phyloP scores from a whole-genome alignment of 345 rosid genomes.

The Pistacia integerrima region DNA sequence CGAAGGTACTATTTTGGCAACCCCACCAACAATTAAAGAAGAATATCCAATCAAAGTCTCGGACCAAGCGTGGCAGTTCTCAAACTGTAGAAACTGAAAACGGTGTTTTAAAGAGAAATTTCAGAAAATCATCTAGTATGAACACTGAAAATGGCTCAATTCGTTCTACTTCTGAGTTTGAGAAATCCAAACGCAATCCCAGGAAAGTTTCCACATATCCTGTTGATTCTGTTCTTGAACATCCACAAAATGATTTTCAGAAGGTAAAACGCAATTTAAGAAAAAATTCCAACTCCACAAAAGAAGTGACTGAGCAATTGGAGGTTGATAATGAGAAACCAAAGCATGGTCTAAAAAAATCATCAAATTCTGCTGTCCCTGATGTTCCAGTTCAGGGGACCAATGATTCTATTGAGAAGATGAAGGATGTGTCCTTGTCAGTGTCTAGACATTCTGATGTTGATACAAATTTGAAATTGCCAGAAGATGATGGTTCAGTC shows the following conservation, averaged over 20 bases:
- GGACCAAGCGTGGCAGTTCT: conserved; percentile 36
- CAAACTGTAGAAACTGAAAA: conserved; percentile 38
- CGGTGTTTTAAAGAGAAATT: conserved; percentile 46
- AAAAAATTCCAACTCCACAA: conserved; percentile 45
- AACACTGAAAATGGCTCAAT: conserved; percentile 40
- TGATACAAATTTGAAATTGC: conserved; percentile 25
- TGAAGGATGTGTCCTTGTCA: conserved; percentile 26
- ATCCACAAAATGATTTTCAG: conserved; percentile 46
- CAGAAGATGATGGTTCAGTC: conserved; percentile 25
- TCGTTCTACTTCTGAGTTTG: conserved; percentile 38
- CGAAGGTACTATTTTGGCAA: conserved; percentile 56
- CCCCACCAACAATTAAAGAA: conserved; percentile 42
- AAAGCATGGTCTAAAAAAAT: conserved; percentile 42
- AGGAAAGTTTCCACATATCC: conserved; percentile 45
- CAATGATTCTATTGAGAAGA: conserved; percentile 41
- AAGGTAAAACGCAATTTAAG: conserved; percentile 53
- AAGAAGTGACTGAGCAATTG: conserved; percentile 41
- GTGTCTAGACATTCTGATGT: conserved; percentile 33
- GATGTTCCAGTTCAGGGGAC: conserved; percentile 36
- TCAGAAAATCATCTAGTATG: conserved; percentile 42
- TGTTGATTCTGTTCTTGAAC: conserved; percentile 42
- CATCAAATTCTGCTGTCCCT: conserved; percentile 32
- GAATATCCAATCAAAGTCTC: conserved; percentile 33
- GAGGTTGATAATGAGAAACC: conserved; percentile 50
- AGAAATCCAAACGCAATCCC: conserved; percentile 48